These are phyloP conservation scores for Penicillium sp. DNA, from an alignment of 2,329 filamentous ascomycete species.

Conservation along the genomic window DNA sequence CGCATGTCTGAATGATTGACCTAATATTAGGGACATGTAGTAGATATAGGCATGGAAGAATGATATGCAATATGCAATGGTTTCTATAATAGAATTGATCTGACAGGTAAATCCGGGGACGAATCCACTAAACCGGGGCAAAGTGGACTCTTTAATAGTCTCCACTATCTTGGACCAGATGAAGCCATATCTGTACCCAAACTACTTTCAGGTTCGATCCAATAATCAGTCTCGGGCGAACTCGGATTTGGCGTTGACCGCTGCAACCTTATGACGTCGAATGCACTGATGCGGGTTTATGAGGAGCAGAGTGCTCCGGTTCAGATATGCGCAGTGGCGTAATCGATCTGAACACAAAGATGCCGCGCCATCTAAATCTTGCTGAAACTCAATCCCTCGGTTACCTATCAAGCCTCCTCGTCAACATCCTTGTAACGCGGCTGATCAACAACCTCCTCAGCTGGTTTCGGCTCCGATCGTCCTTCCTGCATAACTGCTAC, in stretches of 20 bases:
- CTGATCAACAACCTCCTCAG: neutral
- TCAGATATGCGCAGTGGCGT: neutral
- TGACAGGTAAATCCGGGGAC: neutral
- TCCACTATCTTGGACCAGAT: neutral
- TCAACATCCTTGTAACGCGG: conserved; percentile 8
- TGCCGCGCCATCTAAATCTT: neutral
- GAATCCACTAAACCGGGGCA: neutral
- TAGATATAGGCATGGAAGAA: neutral
- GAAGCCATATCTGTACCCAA: neutral
- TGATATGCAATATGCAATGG: neutral
- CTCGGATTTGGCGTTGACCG: conserved; percentile 1
- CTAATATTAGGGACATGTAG: neutral
- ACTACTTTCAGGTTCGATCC: neutral
- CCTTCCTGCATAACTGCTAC: conserved; percentile 58
- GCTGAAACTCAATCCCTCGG: neutral
- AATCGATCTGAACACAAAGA: neutral
- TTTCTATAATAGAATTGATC: neutral
- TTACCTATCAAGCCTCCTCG: conserved; percentile 6
- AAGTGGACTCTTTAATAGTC: neutral
- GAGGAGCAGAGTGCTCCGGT: conserved; percentile 22
- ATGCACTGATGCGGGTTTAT: conserved; percentile 1
- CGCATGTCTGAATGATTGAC: conserved; percentile 25
- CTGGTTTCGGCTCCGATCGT: neutral
- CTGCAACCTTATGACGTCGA: conserved; percentile 32
- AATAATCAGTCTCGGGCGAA: conserved; percentile 12